Conservation (phyloP, 1,139 yeast genomes). For the Kurtzmaniella natalensis region DNA sequence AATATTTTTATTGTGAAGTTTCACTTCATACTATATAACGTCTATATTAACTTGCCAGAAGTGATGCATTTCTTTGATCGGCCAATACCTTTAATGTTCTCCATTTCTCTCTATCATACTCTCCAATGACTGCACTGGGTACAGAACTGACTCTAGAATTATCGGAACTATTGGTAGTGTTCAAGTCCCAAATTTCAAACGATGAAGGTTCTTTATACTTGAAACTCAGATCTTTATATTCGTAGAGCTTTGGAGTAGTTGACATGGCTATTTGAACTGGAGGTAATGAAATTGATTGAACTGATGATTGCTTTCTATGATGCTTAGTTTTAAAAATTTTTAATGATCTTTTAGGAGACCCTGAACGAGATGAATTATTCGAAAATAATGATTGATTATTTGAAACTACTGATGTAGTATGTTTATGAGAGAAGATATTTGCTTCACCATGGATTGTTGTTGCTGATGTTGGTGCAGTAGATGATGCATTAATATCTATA, state of each 20-base stretch:
- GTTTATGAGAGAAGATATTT: slow-evolving; percentile 18
- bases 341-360: slow-evolving; percentile 28
- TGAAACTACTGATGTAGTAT: slow-evolving; percentile 26
- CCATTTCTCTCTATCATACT: slow-evolving; percentile 66
- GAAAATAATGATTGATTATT: slow-evolving; percentile 21
- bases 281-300: slow-evolving; percentile 9
- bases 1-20: too few species aligned
- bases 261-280: background rate
- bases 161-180: slow-evolving; percentile 33
- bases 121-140: slow-evolving; percentile 59
- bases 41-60: background rate
- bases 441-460: slow-evolving; percentile 1
- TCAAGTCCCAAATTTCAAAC: slow-evolving; percentile 32
- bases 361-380: slow-evolving; percentile 23
- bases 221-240: slow-evolving; percentile 1
- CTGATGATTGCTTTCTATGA: slow-evolving; percentile 13
- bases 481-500: slow-evolving; percentile 14
- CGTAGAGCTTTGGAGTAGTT: slow-evolving; percentile 4
- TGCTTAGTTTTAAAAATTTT: slow-evolving; percentile 17
- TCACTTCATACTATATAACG: too few species aligned
- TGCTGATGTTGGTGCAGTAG: background rate
- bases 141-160: slow-evolving; percentile 44
- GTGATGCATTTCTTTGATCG: slow-evolving; percentile 6
- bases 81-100: slow-evolving; percentile 39
- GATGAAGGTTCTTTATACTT: slow-evolving; percentile 10